Evolutionary conservation across 2,329 filamentous ascomycete genomes (phyloP).

Genomic region (Bipolaris cookei): DNA sequence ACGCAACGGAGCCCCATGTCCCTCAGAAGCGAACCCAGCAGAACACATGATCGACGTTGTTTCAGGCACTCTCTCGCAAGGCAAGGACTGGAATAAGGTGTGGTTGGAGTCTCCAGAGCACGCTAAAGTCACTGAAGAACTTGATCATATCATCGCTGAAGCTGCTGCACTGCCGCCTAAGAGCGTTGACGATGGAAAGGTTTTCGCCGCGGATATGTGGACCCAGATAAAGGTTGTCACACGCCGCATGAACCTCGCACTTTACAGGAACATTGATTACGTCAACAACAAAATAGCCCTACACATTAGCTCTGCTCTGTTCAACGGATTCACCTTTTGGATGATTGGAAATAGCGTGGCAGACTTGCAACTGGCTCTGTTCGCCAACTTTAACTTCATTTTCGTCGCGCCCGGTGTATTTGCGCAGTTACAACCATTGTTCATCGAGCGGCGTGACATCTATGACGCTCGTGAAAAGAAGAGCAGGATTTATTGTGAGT

Average conservation of each 20-base stretch:
- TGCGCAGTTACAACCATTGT: constrained; percentile 49
- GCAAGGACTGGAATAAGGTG: constrained; percentile 3
- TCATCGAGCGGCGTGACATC: constrained; percentile 51
- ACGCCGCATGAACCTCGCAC: background rate
- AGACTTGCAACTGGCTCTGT: constrained; percentile 51
- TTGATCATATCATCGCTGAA: background rate
- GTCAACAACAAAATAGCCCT: constrained; percentile 1
- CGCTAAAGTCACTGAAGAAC: background rate
- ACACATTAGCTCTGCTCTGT: constrained; percentile 9
- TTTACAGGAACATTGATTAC: constrained; percentile 1
- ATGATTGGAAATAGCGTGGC: constrained; percentile 24
- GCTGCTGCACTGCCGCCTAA: background rate
- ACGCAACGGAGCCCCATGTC: constrained; percentile 69
- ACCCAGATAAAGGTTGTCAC: background rate
- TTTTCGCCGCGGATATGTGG: constrained; percentile 2
- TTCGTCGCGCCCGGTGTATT: constrained; percentile 47
- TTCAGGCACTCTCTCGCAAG: constrained; percentile 1
- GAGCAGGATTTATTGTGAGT: constrained; percentile 67
- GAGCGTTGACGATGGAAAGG: background rate
- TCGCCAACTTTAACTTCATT: constrained; percentile 57
- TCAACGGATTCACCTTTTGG: constrained; percentile 30
- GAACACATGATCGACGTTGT: constrained; percentile 71
- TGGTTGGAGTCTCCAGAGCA: constrained; percentile 1
- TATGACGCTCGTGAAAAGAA: constrained; percentile 65
- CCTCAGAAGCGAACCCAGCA: constrained; percentile 72